Conservation (phyloP, 495 filamentous ascomycete genomes). For the Hypoxylon perforatum region DNA sequence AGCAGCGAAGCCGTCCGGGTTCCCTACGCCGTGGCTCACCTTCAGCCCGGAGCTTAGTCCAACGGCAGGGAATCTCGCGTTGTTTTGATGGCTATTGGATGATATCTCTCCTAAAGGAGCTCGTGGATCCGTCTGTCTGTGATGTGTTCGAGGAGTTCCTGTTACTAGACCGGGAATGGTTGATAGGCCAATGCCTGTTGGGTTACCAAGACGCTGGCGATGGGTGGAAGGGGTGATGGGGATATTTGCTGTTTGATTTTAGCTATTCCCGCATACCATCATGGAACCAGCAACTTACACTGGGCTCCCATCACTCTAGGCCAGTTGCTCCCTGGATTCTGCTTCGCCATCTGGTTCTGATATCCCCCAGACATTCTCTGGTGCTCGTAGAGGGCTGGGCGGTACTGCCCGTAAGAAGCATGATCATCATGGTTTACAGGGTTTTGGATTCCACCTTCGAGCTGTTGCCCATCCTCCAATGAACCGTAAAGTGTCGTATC, state of each 20-base stretch:
- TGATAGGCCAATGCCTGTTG: constrained; percentile 37
- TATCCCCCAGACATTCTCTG: constrained; percentile 17
- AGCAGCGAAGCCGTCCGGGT: constrained; percentile 12
- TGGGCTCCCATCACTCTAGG: constrained; percentile 34
- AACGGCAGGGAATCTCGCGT: constrained; percentile 21
- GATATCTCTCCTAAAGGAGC: constrained; percentile 1
- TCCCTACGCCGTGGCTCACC: constrained; percentile 27
- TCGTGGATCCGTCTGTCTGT: constrained; percentile 17
- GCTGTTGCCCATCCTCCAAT: neutral
- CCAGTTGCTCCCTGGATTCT: constrained; percentile 26
- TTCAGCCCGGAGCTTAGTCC: constrained; percentile 46
- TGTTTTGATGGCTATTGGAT: constrained; percentile 26
- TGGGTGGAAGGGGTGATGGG: constrained; percentile 49
- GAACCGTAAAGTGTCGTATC: constrained; percentile 62
- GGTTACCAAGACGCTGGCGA: constrained; percentile 41
- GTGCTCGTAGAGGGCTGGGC: constrained; percentile 24
- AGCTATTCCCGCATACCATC: neutral
- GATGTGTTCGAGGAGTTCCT: constrained; percentile 37
- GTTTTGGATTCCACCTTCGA: constrained; percentile 21
- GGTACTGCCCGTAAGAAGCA: constrained; percentile 25
- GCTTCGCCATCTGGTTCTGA: constrained; percentile 25
- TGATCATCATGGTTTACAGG: constrained; percentile 17
- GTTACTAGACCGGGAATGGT: constrained; percentile 44
- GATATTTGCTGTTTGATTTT: constrained; percentile 27
- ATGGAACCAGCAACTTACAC: constrained; percentile 12